Evolutionary conservation across 257 asterid genomes (phyloP).

Genomic region (Penstemon eatonii): DNA sequence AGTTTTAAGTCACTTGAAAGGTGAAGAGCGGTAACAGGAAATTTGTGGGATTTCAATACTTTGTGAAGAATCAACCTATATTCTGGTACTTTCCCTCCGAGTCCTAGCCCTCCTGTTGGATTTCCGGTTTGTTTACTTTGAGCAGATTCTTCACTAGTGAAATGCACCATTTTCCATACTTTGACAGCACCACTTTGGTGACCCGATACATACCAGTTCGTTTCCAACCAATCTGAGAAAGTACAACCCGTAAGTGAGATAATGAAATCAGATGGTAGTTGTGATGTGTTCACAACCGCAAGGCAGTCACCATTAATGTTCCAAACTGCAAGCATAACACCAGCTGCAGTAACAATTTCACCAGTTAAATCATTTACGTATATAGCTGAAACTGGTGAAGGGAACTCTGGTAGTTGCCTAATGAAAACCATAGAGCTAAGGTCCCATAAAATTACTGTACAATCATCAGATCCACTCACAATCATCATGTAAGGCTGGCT

Average conservation of each 20-base stretch:
- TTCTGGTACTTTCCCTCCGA: conserved; percentile 70
- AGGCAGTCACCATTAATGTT: conserved; percentile 95
- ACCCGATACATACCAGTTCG: conserved; percentile 89
- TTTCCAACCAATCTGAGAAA: conserved; percentile 81
- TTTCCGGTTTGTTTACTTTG: conserved; percentile 50
- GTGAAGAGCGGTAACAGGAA: conserved; percentile 83
- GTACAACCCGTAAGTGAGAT: conserved; percentile 70
- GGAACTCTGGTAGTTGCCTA: conserved; percentile 89
- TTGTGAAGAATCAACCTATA: conserved; percentile 77
- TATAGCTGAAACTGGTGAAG: conserved; percentile 84
- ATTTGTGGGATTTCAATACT: conserved; percentile 80
- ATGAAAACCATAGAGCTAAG: conserved; percentile 83
- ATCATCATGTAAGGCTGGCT: conserved; percentile 99
- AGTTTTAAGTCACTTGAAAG: conserved; percentile 78
- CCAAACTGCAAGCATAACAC: conserved; percentile 93
- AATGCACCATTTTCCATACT: conserved; percentile 94
- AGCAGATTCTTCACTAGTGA: conserved; percentile 55
- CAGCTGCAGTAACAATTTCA: conserved; percentile 89
- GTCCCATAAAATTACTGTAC: conserved; percentile 90
- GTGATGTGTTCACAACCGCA: conserved; percentile 91
- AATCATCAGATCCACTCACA: conserved; percentile 94
- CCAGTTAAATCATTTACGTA: conserved; percentile 86
- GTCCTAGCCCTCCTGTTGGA: conserved; percentile 57
- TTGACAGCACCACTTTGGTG: conserved; percentile 99
- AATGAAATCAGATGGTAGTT: conserved; percentile 92